Percentiles rank a stretch among this genome's conserved stretches.
These are phyloP conservation scores for Favolaschia claudopus DNA, from an alignment of 768 basidiomycete genomes.

Conservation along the genomic window DNA sequence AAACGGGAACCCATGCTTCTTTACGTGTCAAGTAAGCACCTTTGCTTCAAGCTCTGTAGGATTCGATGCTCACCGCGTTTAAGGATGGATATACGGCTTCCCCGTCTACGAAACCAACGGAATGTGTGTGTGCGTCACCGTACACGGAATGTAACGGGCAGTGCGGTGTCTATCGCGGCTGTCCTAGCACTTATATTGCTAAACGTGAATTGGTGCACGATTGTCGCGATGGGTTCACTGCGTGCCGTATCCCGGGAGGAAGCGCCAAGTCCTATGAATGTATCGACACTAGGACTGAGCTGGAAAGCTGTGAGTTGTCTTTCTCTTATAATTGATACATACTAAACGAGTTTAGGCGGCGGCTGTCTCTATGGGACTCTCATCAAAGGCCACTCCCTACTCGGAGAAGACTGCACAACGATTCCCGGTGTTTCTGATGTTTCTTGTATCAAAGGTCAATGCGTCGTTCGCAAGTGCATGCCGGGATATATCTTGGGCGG, in stretches of 20 bases:
- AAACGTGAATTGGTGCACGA: constrained; percentile 39
- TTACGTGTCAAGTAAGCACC: constrained; percentile 49
- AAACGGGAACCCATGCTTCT: constrained; percentile 48
- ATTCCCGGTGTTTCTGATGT: constrained; percentile 58
- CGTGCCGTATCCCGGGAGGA: constrained; percentile 53
- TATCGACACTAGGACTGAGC: constrained; percentile 51
- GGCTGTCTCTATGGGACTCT: constrained; percentile 56
- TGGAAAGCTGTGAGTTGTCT: constrained; percentile 58
- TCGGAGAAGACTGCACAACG: constrained; percentile 57
- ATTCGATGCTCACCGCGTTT: background rate
- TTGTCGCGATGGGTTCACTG: constrained; percentile 47
- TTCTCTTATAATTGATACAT: background rate
- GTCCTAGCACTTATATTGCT: constrained; percentile 39
- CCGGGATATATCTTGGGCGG: constrained; percentile 44
- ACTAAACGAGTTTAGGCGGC: constrained; percentile 45
- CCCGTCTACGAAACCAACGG: constrained; percentile 41
- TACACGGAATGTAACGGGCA: constrained; percentile 57
- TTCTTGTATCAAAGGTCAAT: constrained; percentile 51
- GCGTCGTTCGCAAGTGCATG: constrained; percentile 54
- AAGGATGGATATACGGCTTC: constrained; percentile 35
- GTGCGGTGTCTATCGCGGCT: constrained; percentile 45
- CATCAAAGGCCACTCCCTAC: constrained; percentile 32
- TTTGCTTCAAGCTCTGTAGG: background rate
- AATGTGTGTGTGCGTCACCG: constrained; percentile 52
- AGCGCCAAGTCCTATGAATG: constrained; percentile 54